A percentile compares a stretch with the other conserved stretches of the same genome.
Evolutionary conservation across 1,284 basidiomycete species (phyloP).

Genomic region (Fomitopsis schrenkii): DNA sequence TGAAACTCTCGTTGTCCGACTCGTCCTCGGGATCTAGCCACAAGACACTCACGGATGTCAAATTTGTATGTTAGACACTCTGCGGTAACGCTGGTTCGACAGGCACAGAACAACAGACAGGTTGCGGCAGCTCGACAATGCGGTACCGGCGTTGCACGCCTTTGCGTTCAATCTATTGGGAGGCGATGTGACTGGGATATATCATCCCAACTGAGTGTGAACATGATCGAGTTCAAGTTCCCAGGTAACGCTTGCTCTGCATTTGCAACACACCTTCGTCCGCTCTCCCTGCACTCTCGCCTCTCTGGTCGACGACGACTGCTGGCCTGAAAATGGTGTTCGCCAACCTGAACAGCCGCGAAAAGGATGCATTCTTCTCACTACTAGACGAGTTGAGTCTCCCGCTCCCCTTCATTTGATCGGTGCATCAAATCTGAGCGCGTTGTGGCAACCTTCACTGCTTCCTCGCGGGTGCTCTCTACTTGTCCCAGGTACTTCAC

Average conservation of each 20-base stretch:
- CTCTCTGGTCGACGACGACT: not conserved
- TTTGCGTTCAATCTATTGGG: too few species aligned
- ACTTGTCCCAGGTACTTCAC: conserved; percentile 59
- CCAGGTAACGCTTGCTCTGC: not conserved
- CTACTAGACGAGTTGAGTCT: conserved; percentile 67
- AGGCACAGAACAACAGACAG: not conserved
- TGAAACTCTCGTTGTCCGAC: conserved; percentile 1
- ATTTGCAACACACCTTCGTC: not conserved
- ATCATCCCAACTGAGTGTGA: too few species aligned
- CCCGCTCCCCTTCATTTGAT: not conserved
- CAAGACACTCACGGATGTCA: not conserved
- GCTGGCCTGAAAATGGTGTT: conserved; percentile 38
- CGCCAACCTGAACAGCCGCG: conserved; percentile 53
- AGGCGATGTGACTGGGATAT: too few species aligned
- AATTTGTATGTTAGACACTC: not conserved
- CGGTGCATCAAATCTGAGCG: not conserved
- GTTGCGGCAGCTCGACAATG: too few species aligned
- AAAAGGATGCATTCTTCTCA: conserved; percentile 77
- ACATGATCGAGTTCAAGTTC: not conserved
- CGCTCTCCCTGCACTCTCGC: not conserved
- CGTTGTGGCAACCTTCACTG: conserved; percentile 1
- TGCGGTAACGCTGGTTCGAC: not conserved
- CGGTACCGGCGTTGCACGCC: too few species aligned
- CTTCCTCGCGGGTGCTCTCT: not conserved
- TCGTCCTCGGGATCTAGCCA: not conserved